These are phyloP conservation scores for Torulaspora pretoriensis DNA, from an alignment of 1,139 yeast species.

Conservation along the genomic window DNA sequence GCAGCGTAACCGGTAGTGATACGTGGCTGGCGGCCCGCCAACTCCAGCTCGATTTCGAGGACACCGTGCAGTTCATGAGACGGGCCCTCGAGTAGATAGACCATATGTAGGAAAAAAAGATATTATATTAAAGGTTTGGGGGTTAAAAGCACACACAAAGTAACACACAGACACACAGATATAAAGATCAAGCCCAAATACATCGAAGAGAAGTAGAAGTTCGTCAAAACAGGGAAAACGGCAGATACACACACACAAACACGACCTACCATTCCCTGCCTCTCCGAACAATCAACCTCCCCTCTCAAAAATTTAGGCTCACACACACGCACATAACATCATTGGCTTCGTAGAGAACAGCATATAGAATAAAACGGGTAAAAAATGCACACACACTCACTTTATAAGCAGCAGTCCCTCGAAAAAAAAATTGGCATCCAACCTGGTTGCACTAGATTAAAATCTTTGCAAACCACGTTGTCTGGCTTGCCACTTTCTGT, in stretches of 20 bases:
- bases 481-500: constrained; percentile 39
- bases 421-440: neutral
- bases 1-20: constrained; percentile 21
- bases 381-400: neutral
- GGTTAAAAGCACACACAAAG: neutral
- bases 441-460: constrained; percentile 21
- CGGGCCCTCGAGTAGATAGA: constrained; percentile 31
- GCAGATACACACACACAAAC: neutral
- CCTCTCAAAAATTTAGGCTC: neutral
- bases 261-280: no score
- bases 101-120: neutral
- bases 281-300: neutral
- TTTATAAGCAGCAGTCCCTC: neutral
- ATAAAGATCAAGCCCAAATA: neutral
- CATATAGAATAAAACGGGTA: neutral
- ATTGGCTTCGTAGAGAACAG: neutral
- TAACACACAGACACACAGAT: constrained; percentile 10
- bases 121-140: neutral
- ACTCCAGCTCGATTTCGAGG: constrained; percentile 33
- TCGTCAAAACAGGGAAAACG: neutral
- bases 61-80: constrained; percentile 36
- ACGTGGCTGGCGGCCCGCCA: constrained; percentile 30
- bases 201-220: neutral
- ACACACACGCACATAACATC: constrained; percentile 1
- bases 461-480: constrained; percentile 41